Conservation (phyloP, 306 rosid species). For the Coriaria nepalensis region DNA sequence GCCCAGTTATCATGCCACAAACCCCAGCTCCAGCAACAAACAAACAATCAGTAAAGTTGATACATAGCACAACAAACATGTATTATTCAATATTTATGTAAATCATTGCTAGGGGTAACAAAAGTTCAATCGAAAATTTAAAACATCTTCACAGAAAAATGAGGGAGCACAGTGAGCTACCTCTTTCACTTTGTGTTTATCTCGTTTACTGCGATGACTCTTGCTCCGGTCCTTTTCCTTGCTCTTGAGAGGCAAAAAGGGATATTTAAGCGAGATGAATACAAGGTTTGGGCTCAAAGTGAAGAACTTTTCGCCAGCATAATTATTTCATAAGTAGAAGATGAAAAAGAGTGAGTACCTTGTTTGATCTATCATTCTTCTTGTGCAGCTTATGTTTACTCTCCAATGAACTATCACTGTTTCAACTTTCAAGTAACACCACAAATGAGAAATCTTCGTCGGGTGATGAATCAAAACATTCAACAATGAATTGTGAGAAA, state of each 20-base stretch:
- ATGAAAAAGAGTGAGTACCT: slow-evolving; percentile 32
- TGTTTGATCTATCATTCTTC: slow-evolving; percentile 54
- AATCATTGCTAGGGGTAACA: background rate
- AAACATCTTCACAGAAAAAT: slow-evolving; percentile 4
- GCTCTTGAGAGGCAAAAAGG: slow-evolving; percentile 19
- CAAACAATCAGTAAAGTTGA: slow-evolving; percentile 65
- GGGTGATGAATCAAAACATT: too few species aligned
- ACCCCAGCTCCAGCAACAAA: slow-evolving; percentile 98
- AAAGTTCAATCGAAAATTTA: background rate
- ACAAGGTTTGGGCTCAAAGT: background rate
- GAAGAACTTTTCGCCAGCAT: slow-evolving; percentile 2
- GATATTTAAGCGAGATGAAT: background rate
- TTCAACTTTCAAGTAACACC: slow-evolving; percentile 18
- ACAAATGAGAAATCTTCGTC: background rate
- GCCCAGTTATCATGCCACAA: slow-evolving; percentile 58
- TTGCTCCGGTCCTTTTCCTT: slow-evolving; percentile 67
- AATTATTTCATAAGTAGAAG: background rate
- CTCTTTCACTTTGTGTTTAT: slow-evolving; percentile 64
- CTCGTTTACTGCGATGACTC: slow-evolving; percentile 50
- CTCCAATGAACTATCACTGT: slow-evolving; percentile 59
- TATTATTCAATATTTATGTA: background rate
- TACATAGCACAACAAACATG: slow-evolving; percentile 41
- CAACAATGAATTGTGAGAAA: background rate
- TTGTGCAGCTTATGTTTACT: slow-evolving; percentile 74
- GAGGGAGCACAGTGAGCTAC: slow-evolving; percentile 31